Base-by-base conservation (phyloP, 495 filamentous ascomycete genomes). In the Apiosordaria backusii region DNA sequence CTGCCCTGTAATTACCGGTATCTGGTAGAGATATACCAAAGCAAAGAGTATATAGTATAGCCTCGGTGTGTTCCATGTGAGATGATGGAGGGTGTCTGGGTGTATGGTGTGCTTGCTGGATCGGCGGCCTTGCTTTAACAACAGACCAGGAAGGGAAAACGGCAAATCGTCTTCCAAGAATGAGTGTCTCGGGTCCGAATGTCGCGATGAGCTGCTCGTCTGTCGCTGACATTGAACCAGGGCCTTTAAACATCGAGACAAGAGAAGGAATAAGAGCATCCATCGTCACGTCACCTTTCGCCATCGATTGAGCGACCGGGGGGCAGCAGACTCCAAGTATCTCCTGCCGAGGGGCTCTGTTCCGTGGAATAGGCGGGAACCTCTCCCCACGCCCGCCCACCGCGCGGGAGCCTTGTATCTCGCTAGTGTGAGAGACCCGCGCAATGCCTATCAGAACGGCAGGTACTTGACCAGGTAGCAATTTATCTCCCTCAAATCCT, bases 401-500 rank as follows among this genome's bases (percentile, higher is more conserved):
- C 61, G 58, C 57, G 62, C 24, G 45, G 24, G 27, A 29, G 40
- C 22, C 10, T 63, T 24, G 68, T 76, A 72, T 66, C 70, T 70
- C 61, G 64, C 68, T 72, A 74, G 60, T 71, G 58, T 35, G 15
- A 35, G 26, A 23, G 61, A 71, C 74, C 53, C 61, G 62, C 52
- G 52, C 15, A 61, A 58, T 52, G 65, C 67, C 67, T 70, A 67
- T 60, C 67, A 64, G 65, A 35, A 68, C 59, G 63, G 40, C 59
- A 7, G 65, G 61, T 70, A 74, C 65, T 53, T 66, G 45, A 16
- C 57, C 50, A 57, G 21, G 66, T 64, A 62, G 53, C 73, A 75
- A 75, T 75, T 75, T 75, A 75, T 75, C 71, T 71, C 68, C 63
- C 72, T 72, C 72, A 71, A 71, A 71, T 68, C 74, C 69, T 40